phyloP scores from a whole-genome alignment of 352 stramenopile genomes.

The Globisporangium paroecandrum region DNA sequence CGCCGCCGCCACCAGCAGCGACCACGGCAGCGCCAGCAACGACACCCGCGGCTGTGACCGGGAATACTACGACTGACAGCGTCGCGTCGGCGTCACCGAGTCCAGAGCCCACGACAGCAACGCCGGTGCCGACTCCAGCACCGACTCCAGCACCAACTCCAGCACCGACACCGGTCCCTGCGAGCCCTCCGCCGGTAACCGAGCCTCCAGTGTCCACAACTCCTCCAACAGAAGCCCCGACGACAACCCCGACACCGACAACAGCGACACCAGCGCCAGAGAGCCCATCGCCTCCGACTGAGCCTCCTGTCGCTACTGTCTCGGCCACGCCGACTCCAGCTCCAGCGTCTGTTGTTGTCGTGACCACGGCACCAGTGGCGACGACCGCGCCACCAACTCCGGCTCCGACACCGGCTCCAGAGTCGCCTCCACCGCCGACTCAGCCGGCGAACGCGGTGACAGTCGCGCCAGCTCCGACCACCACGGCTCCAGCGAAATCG shows the following conservation, averaged over 20 bases:
- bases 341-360: constrained; percentile 4
- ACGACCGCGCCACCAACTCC: constrained; percentile 5
- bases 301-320: constrained; percentile 7
- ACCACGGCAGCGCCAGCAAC: neutral
- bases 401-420: constrained; percentile 4
- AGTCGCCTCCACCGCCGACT: constrained; percentile 6
- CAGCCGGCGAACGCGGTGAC: constrained; percentile 8
- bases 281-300: constrained; percentile 12
- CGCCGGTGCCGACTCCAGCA: neutral
- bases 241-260: constrained; percentile 1
- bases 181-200: neutral
- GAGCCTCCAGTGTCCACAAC: neutral
- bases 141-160: constrained; percentile 1
- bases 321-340: constrained; percentile 12
- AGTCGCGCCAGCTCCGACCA: constrained; percentile 1
- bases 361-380: constrained; percentile 17
- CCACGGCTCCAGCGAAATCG: constrained; percentile 10
- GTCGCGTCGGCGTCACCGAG: neutral
- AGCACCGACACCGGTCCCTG: neutral
- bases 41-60: neutral
- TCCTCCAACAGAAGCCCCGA: neutral
- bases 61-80: neutral
- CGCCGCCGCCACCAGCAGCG: neutral
- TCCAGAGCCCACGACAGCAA: constrained; percentile 1
- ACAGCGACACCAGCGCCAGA: constrained; percentile 8